These are phyloP conservation scores for Drosera spatulata DNA, from an alignment of 179 eudicot species.

Conservation along the genomic window DNA sequence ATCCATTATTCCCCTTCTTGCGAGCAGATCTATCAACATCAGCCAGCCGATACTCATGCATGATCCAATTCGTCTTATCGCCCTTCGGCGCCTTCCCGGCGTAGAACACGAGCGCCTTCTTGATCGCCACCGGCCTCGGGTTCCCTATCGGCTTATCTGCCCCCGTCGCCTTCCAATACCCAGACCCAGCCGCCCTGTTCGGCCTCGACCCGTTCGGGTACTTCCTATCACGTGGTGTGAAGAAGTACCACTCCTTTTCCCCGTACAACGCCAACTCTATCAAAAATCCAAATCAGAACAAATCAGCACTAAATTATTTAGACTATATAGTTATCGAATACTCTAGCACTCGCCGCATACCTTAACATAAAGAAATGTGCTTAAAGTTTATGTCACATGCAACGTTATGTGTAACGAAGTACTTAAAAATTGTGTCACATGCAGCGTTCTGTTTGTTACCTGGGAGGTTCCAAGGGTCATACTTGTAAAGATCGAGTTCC, in stretches of 20 bases:
- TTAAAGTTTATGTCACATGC: neutral
- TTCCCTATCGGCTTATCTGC: slow-evolving; percentile 68
- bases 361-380: neutral
- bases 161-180: slow-evolving; percentile 87
- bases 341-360: neutral
- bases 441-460: slow-evolving; percentile 16
- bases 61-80: slow-evolving; percentile 11
- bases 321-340: neutral
- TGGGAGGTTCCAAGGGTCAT: slow-evolving; percentile 69
- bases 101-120: slow-evolving; percentile 69
- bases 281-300: neutral
- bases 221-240: slow-evolving; percentile 66
- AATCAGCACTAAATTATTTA: neutral
- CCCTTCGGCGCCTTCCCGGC: slow-evolving; percentile 69
- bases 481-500: slow-evolving; percentile 64
- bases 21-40: slow-evolving; percentile 73
- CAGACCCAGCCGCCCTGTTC: slow-evolving; percentile 64
- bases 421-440: too few relatives aligned
- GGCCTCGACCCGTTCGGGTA: slow-evolving; percentile 84
- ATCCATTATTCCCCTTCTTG: slow-evolving; percentile 38
- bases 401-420: too few relatives aligned
- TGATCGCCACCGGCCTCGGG: slow-evolving; percentile 51
- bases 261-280: slow-evolving; percentile 52
- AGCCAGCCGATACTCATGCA: slow-evolving; percentile 77
- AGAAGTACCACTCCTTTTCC: slow-evolving; percentile 80